Base-by-base conservation (phyloP, 2,329 filamentous ascomycete genomes). In the Epichloe bromicola region DNA sequence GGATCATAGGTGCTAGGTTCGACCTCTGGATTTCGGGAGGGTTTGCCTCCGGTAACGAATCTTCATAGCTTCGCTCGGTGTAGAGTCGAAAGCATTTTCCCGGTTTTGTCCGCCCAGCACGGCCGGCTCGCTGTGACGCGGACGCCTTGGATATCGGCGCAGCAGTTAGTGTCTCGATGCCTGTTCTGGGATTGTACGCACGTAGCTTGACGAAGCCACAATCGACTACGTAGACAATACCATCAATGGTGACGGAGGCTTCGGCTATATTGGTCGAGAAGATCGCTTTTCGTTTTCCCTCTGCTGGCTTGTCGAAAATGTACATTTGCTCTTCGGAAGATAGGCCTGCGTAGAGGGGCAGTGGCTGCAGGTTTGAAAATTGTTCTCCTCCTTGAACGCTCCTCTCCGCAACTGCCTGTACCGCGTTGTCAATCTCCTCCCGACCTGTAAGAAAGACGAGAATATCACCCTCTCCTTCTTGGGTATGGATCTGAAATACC, bases 181-280 rank as follows among this genome's bases (percentile, higher is more conserved):
- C 87, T 1, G 87, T 91, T 15, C 65, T 74, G 0, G 91, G 88
- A 57, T 94, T 85, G 68, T 88, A 97, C 6, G 86, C 85, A 39
- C 89, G 81, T 19, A 95, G 73, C 65, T 97, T 97, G 57, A 94
- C 89, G 62, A 88, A 96, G 1, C 93, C 93, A 49, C 80, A 83
- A 65, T 98, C 93, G 47, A 97, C 72, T 5, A 98, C 91, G 61
- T 88, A 95, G 50, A 89, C 83, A 54, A 97, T 90, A 3, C 88
- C 89, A 49, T 93, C 84, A 51, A 97, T 94, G 15, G 93, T 97
- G 42, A 98, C 85, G 2, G 88, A 95, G 4, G 93, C 91, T 71
- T 98, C 93, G 12, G 93, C 89, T 56, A 97, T 96, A 63, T 97
- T 97, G 53, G 93, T 97, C 4, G 88, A 85, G 57, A 96, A 83